A percentile compares a stretch with the other conserved stretches of the same genome.
Conservation (phyloP, 257 asterid genomes). For the Knoxia roxburghii region DNA sequence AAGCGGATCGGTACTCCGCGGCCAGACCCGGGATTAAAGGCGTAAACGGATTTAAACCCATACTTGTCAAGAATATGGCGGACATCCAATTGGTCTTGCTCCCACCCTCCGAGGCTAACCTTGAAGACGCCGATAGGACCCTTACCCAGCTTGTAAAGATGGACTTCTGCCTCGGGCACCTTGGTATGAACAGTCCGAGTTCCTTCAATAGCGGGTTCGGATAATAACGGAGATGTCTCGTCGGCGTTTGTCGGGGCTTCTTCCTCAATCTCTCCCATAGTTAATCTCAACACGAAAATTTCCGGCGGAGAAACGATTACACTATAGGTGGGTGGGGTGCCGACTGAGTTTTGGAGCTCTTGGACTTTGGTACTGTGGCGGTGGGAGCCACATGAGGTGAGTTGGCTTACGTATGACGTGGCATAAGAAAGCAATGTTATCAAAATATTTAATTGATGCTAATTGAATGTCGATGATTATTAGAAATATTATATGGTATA, state of each 20-base stretch:
- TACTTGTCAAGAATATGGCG: slow-evolving; percentile 62
- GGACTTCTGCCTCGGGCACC: slow-evolving; percentile 74
- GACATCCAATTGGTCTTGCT: slow-evolving; percentile 81
- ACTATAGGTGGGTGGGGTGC: neutral
- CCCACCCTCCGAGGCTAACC: slow-evolving; percentile 57
- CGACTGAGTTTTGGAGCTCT: neutral
- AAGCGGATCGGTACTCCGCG: slow-evolving; percentile 76
- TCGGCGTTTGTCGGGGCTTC: slow-evolving; percentile 21
- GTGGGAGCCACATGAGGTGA: neutral
- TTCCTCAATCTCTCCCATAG: slow-evolving; percentile 30
- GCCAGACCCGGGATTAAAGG: slow-evolving; percentile 54
- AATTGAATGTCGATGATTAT: no score
- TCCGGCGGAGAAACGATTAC: neutral
- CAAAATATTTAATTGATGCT: no score
- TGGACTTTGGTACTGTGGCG: neutral
- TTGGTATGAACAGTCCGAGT: slow-evolving; percentile 44
- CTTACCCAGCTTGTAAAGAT: slow-evolving; percentile 56
- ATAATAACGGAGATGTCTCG: slow-evolving; percentile 44
- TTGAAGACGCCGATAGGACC: slow-evolving; percentile 75
- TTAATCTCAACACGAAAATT: neutral
- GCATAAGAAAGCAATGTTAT: neutral
- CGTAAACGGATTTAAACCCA: slow-evolving; percentile 61
- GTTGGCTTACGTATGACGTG: neutral
- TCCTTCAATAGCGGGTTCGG: slow-evolving; percentile 22
- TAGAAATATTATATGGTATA: no score